phyloP scores from a whole-genome alignment of 2,329 filamentous ascomycete genomes.

The Sarocladium kiliense region DNA sequence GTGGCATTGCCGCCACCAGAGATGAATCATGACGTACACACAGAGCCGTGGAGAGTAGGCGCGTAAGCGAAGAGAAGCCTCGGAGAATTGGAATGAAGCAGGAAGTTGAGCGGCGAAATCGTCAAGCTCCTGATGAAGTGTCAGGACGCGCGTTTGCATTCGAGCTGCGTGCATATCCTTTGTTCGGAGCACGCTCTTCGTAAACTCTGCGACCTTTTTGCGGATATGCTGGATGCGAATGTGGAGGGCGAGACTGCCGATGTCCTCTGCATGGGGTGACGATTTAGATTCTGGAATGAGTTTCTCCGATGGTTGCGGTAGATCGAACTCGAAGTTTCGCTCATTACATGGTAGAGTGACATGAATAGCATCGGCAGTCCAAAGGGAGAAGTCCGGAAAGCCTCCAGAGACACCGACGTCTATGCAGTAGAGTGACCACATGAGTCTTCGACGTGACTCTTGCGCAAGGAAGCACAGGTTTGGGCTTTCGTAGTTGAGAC shows the following conservation, averaged over 20 bases:
- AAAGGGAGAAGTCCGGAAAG: slow-evolving; percentile 39
- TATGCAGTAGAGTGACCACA: slow-evolving; percentile 40
- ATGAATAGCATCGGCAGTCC: slow-evolving; percentile 34
- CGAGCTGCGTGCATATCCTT: slow-evolving; percentile 36
- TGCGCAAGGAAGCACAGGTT: slow-evolving; percentile 34
- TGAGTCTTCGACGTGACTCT: slow-evolving; percentile 36
- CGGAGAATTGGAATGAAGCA: slow-evolving; percentile 52
- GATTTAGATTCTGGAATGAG: slow-evolving; percentile 34
- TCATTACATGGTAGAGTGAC: slow-evolving; percentile 38
- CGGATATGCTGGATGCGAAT: slow-evolving; percentile 52
- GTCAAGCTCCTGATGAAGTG: slow-evolving; percentile 43
- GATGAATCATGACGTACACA: slow-evolving; percentile 55
- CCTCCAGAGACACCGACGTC: slow-evolving; percentile 37
- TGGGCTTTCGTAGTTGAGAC: slow-evolving; percentile 37
- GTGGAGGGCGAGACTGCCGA: slow-evolving; percentile 51
- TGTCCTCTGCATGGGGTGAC: slow-evolving; percentile 39
- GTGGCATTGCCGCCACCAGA: slow-evolving; percentile 55
- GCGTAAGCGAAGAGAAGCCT: slow-evolving; percentile 49
- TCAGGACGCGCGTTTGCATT: slow-evolving; percentile 38
- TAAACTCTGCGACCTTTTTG: slow-evolving; percentile 49
- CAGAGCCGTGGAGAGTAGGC: slow-evolving; percentile 53
- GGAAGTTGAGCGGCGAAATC: slow-evolving; percentile 49
- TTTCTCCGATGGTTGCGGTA: slow-evolving; percentile 48
- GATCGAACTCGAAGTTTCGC: slow-evolving; percentile 49
- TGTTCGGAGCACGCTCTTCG: slow-evolving; percentile 34